phyloP scores from a whole-genome alignment of 805 yeast genomes.

The Metschnikowia hibisci region DNA sequence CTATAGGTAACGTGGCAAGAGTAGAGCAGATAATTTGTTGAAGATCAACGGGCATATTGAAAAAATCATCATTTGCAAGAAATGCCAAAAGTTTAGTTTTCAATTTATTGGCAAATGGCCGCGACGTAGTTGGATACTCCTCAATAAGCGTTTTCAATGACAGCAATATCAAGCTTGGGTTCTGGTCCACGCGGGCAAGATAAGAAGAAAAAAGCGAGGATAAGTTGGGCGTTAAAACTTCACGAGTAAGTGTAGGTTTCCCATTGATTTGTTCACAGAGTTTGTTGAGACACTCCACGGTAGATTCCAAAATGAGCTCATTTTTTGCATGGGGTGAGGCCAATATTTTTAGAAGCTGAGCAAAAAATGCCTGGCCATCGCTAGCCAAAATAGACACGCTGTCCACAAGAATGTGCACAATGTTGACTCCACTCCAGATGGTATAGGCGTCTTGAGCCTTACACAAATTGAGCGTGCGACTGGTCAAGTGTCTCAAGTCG shows the following conservation, averaged over 20 bases:
- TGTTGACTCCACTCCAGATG: conserved; percentile 59
- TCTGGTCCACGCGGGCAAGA: conserved; percentile 36
- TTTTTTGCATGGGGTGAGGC: conserved; percentile 36
- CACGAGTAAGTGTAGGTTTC: conserved; percentile 81
- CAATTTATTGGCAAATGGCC: conserved; percentile 69
- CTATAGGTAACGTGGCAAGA: conserved; percentile 53
- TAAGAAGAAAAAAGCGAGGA: conserved; percentile 55
- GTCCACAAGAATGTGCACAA: conserved; percentile 42
- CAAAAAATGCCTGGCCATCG: conserved; percentile 39
- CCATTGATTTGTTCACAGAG: conserved; percentile 57
- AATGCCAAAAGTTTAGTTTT: conserved; percentile 42
- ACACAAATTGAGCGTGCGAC: conserved; percentile 40
- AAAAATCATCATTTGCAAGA: conserved; percentile 31
- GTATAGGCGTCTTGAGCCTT: conserved; percentile 37
- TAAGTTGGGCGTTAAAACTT: conserved; percentile 74
- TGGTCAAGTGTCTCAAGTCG: conserved; percentile 48
- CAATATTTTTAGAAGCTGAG: conserved; percentile 39
- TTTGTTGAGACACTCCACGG: conserved; percentile 38
- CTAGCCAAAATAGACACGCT: conserved; percentile 29
- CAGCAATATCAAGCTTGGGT: conserved; percentile 32
- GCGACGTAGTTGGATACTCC: conserved; percentile 71
- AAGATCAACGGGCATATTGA: conserved; percentile 37
- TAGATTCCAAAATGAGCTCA: conserved; percentile 31
- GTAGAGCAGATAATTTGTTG: conserved; percentile 43
- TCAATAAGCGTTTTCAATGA: conserved; percentile 40